Percentiles rank a stretch among this genome's conserved stretches.
Conservation (phyloP, 2,329 filamentous ascomycete genomes). For the Thelonectria discophora region DNA sequence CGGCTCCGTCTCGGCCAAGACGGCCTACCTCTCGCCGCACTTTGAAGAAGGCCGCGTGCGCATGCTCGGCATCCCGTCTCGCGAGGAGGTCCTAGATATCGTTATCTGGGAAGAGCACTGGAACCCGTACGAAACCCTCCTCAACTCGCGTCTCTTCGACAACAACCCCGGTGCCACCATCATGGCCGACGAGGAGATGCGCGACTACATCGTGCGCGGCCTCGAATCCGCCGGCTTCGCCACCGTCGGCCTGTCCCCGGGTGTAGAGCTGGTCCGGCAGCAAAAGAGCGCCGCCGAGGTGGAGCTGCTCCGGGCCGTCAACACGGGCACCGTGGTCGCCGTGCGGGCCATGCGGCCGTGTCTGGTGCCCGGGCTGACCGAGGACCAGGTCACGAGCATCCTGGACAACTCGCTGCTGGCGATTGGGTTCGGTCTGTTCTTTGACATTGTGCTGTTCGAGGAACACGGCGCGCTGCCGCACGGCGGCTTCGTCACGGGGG, state of each 20-base stretch:
- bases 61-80: slow-evolving; percentile 66
- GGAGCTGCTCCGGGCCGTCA: slow-evolving; percentile 67
- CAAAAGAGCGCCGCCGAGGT: slow-evolving; percentile 65
- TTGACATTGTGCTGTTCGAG: slow-evolving; percentile 71
- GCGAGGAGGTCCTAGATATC: slow-evolving; percentile 59
- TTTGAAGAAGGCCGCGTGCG: slow-evolving; percentile 69
- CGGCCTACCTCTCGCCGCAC: slow-evolving; percentile 65
- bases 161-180: slow-evolving; percentile 49
- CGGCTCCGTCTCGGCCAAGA: slow-evolving; percentile 60
- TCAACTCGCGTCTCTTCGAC: slow-evolving; percentile 53
- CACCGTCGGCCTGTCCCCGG: slow-evolving; percentile 61
- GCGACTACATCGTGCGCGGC: slow-evolving; percentile 69
- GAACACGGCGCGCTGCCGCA: slow-evolving; percentile 63
- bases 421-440: slow-evolving; percentile 65
- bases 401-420: slow-evolving; percentile 64
- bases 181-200: slow-evolving; percentile 73
- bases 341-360: slow-evolving; percentile 65
- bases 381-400: slow-evolving; percentile 64
- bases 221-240: slow-evolving; percentile 62
- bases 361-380: slow-evolving; percentile 64
- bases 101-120: slow-evolving; percentile 72
- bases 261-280: slow-evolving; percentile 67
- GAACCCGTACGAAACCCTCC: slow-evolving; percentile 67
- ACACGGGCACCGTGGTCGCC: slow-evolving; percentile 70
- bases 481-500: slow-evolving; percentile 61